Evolutionary conservation across 352 stramenopile species (phyloP).

Genomic region (Globisporangium emineosum): DNA sequence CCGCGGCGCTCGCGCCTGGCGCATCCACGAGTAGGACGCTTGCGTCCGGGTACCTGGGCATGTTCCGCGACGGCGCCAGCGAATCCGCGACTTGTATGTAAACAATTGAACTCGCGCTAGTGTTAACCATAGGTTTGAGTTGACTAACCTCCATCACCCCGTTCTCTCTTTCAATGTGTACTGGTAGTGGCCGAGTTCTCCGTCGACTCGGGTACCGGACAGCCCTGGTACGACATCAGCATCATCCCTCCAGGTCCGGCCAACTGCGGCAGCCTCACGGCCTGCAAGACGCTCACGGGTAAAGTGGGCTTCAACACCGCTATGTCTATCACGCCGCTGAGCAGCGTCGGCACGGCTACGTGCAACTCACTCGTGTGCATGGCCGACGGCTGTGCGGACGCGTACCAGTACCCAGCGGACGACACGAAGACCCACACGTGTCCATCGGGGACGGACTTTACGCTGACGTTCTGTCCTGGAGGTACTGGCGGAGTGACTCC

Average conservation of each 20-base stretch:
- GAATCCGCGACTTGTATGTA: constrained; percentile 38
- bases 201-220: constrained; percentile 31
- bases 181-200: constrained; percentile 46
- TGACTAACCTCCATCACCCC: not conserved
- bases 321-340: constrained; percentile 47
- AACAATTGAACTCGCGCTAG: not conserved
- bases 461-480: constrained; percentile 67
- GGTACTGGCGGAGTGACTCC: constrained; percentile 28
- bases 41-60: constrained; percentile 38
- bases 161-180: constrained; percentile 17
- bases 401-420: constrained; percentile 59
- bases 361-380: constrained; percentile 47
- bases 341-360: constrained; percentile 35
- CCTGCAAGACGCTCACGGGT: constrained; percentile 45
- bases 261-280: constrained; percentile 37
- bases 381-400: constrained; percentile 48
- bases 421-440: constrained; percentile 64
- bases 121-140: too few relatives aligned
- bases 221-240: constrained; percentile 56
- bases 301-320: constrained; percentile 61
- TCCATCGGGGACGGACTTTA: constrained; percentile 43
- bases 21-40: constrained; percentile 37
- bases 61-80: constrained; percentile 50
- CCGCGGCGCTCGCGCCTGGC: constrained; percentile 32
- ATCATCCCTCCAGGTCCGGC: constrained; percentile 45